Base-by-base conservation (phyloP, 768 basidiomycete genomes). In the Russula sp. region DNA sequence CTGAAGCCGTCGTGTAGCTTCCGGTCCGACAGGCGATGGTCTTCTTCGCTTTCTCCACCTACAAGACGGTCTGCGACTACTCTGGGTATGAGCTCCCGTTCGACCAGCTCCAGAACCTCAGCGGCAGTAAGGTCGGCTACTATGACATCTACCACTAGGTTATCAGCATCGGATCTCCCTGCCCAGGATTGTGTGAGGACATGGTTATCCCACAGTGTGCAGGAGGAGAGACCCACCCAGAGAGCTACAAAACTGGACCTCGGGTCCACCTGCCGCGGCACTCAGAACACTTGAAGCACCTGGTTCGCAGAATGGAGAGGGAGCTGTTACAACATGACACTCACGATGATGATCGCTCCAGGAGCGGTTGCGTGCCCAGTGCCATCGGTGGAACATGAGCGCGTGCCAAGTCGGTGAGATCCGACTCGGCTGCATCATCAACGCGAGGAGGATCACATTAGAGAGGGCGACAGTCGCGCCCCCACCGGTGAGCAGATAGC, bases 241-340 rank as follows among this genome's bases (percentile, higher is more conserved):
- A 86, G 11, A 99, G 84, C 4, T 98, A 81, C 9, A 87, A 88
- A 9, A 98, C 94, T 1, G 97, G 97, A 0, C 89, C 97, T 49
- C 83, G 80, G 58, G 97, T 74, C 67, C 91, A 91, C 68, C 92
- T 85, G 1, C 97, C 97, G 14, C 97, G 97, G 5, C 84, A 80
- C 72, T 95, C 93, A 69, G 98, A 97, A 75, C 98, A 99, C 71
- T 92, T 93, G 82, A 99, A 97, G 74, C 97, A 98, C 0, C 96
- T 97, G 2, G 80, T 84, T 59, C 86, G 79, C 37, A 93, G 80
- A 0, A 87, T 81, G 22, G 74, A 78, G 9, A 91, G 82, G 20
- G 77, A 75, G 52, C 85, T 82, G 59, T 81, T 98, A 98, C 59
- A 99, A 74, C 0, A 97, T 96, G 54, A 98, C 81, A 65, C 91